Evolutionary conservation across 768 basidiomycete genomes (phyloP).

Genomic region (Hebeloma cylindrosporum): DNA sequence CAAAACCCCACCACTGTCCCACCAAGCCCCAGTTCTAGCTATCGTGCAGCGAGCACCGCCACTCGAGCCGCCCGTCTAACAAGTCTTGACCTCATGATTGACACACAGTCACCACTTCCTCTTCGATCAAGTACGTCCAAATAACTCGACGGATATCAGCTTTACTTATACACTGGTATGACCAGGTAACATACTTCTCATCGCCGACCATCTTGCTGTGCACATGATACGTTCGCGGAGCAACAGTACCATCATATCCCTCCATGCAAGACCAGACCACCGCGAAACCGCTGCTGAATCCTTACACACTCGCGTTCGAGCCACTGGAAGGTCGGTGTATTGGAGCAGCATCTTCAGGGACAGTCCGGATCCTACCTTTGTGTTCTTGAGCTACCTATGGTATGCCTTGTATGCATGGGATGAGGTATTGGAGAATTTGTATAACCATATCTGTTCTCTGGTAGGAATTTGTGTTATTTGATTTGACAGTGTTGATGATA

Average conservation of each 20-base stretch:
- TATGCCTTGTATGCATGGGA: conserved; percentile 64
- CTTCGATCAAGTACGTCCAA: conserved; percentile 36
- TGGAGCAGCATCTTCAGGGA: conserved; percentile 44
- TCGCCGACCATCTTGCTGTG: conserved; percentile 51
- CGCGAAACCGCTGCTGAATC: conserved; percentile 34
- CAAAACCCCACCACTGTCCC: conserved; percentile 26
- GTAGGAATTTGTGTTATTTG: conserved; percentile 20
- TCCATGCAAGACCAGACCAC: conserved; percentile 37
- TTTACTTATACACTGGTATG: not conserved
- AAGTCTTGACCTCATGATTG: conserved; percentile 38
- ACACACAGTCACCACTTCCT: conserved; percentile 51
- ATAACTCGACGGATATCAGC: not conserved
- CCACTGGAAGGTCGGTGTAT: conserved; percentile 43
- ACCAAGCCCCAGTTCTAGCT: conserved; percentile 21
- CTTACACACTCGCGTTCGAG: conserved; percentile 37
- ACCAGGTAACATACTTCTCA: conserved; percentile 33
- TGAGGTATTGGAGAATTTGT: conserved; percentile 53
- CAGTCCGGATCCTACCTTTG: conserved; percentile 52
- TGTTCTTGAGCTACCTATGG: conserved; percentile 55
- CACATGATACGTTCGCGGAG: conserved; percentile 49
- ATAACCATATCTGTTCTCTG: conserved; percentile 48
- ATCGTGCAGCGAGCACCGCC: conserved; percentile 15
- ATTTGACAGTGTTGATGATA: not conserved
- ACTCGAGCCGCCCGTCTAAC: not conserved
- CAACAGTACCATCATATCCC: conserved; percentile 44